Conservation (phyloP, 192 early-diverging fungal species). For the Chytriomyces sp. region DNA sequence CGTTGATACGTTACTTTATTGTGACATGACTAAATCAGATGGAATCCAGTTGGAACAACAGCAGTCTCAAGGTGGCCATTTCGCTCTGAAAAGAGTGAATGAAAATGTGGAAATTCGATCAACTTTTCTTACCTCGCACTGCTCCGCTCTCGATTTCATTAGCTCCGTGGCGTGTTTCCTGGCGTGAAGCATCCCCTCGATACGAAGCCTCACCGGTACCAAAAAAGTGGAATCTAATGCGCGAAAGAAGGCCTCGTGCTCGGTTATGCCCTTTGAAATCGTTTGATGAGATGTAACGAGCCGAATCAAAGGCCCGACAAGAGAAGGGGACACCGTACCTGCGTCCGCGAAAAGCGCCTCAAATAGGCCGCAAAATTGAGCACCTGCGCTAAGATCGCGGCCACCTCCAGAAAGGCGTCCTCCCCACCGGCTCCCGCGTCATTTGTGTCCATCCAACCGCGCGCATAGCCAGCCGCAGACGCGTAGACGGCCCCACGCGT, state of each 20-base stretch:
- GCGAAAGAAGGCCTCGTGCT: neutral
- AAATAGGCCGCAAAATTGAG: constrained; percentile 17
- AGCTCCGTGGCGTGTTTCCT: neutral
- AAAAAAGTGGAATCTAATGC: neutral
- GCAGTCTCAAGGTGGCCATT: constrained; percentile 1
- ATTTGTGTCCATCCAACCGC: no score
- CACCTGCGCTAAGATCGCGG: neutral
- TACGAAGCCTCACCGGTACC: neutral
- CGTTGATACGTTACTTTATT: no score
- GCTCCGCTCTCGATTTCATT: neutral
- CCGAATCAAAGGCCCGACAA: neutral
- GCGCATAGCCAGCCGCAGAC: no score
- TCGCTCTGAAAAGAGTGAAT: neutral
- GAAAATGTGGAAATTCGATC: neutral
- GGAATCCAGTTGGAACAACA: constrained; percentile 10
- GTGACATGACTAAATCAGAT: no score
- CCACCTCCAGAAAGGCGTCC: constrained; percentile 11
- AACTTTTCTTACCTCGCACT: neutral
- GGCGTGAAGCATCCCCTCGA: constrained; percentile 3
- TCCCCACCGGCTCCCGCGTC: no score
- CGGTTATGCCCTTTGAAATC: neutral
- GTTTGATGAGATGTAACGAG: neutral
- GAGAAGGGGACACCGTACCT: neutral
- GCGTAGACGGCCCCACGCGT: neutral
- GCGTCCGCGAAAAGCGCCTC: neutral